Base-by-base conservation (phyloP, 108 stramenopile genomes). In the Nannochloropsis gaditana region DNA sequence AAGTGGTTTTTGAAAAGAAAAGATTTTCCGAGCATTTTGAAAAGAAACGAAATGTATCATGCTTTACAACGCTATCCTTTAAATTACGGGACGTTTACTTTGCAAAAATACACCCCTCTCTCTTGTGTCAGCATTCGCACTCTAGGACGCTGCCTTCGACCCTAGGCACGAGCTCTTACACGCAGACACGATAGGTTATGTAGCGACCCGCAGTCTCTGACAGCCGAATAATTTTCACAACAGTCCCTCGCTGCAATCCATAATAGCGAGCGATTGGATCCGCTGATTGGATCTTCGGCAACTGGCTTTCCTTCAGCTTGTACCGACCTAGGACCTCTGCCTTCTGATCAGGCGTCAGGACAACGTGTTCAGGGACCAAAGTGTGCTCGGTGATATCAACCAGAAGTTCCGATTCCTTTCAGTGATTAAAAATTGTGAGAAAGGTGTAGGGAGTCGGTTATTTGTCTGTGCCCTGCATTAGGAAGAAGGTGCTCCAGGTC, bases 311-410 rank as follows among this genome's bases (percentile, higher is more conserved):
- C 87, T 96, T 97, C 47, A 99, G 90, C 82, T 97, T 94, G 90
- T 99, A 99, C 84, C 99, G 89, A 86, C 96, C 93, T 44, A 99
- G 91, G 9, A 99, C 92, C 84, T 96, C 96, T 45, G 91, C 87
- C 91, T 99, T 99, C 90, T 99, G 95, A 45, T 95, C 96, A 82
- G 91, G 89, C 1, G 93, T 94, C 3, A 99, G 91, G 11, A 98
- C 96, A 21, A 79, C 47, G 86, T 90, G 89, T 79, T 90, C 89
- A 43, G 91, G 91, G 9, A 91, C 90, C 79, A 99, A 92, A 79
- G 94, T 95, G 90, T 99, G 99, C 86, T 97, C 93, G 9, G 99
- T 99, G 82, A 99, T 99, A 87, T 99, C 99, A 59, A 99, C 96
- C 85, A 99, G 92, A 21, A 99, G 90, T 83, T 99, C 99, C 5